These are phyloP conservation scores for Gracilaria vermiculophylla DNA, from an alignment of 23 red algal species.

Conservation along the genomic window DNA sequence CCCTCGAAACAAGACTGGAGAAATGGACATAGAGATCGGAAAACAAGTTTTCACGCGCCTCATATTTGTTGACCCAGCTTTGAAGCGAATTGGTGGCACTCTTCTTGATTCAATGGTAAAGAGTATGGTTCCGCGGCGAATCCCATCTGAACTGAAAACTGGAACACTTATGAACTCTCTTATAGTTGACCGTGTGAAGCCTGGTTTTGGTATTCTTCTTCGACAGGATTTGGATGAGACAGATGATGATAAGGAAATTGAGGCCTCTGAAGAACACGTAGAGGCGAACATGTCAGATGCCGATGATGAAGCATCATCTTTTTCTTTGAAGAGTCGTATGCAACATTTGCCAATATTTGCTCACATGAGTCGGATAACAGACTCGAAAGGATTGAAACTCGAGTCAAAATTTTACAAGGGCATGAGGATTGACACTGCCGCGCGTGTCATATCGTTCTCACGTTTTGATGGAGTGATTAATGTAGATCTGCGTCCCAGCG, in stretches of 20 bases:
- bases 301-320: too few relatives aligned
- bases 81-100: slow-evolving; percentile 50
- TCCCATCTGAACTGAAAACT: slow-evolving; percentile 35
- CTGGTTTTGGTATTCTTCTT: slow-evolving; percentile 55
- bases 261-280: neutral
- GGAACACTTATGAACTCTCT: slow-evolving; percentile 38
- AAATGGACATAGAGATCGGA: neutral
- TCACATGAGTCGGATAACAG: slow-evolving; percentile 55
- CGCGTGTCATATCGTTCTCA: slow-evolving; percentile 52
- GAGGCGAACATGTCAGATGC: neutral
- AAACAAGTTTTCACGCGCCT: slow-evolving; percentile 33
- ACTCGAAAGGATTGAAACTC: slow-evolving; percentile 39
- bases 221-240: neutral
- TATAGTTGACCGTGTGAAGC: slow-evolving; percentile 27
- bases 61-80: slow-evolving; percentile 61
- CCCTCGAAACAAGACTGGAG: slow-evolving; percentile 9
- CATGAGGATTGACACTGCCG: slow-evolving; percentile 3
- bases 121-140: neutral
- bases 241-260: neutral
- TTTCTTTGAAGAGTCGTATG: too few relatives aligned
- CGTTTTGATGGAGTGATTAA: slow-evolving; percentile 71
- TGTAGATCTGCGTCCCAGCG: slow-evolving; percentile 60
- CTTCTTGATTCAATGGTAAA: slow-evolving; percentile 51
- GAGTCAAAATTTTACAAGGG: slow-evolving; percentile 44
- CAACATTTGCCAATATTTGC: slow-evolving; percentile 48